These are phyloP conservation scores for Botryotinia globosa DNA, from an alignment of 2,329 filamentous ascomycete species.

Conservation along the genomic window DNA sequence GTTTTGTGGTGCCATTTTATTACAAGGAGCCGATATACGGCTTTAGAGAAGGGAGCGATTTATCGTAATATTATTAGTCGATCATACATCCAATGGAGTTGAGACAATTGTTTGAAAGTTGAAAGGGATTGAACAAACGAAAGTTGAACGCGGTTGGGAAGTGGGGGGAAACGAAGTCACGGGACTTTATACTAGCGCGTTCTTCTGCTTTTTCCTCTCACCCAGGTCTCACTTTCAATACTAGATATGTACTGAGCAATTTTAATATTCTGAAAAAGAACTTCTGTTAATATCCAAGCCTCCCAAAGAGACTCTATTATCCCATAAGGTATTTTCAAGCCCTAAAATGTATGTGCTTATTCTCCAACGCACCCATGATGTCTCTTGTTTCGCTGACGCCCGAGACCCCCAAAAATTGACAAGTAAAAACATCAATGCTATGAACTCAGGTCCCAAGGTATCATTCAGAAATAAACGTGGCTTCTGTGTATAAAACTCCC, in stretches of 20 bases:
- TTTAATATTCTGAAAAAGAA: not conserved
- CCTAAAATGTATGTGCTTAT: slow-evolving; percentile 12
- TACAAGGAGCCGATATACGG: not conserved
- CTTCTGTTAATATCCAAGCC: not conserved
- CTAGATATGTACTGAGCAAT: not conserved
- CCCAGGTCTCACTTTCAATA: not conserved
- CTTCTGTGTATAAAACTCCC: slow-evolving; percentile 79
- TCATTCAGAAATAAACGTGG: slow-evolving; percentile 83
- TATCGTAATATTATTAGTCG: not conserved
- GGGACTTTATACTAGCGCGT: not conserved
- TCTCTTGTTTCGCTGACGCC: slow-evolving; percentile 33
- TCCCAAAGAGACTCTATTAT: not conserved
- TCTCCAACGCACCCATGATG: slow-evolving; percentile 35
- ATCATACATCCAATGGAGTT: not conserved
- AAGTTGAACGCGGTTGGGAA: slow-evolving; percentile 2
- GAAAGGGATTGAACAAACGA: not conserved
- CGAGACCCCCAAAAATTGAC: slow-evolving; percentile 23
- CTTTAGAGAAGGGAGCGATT: not conserved
- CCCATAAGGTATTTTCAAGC: not conserved
- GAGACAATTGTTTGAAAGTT: not conserved
- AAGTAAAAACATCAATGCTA: slow-evolving; percentile 6
- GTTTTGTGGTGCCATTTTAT: not conserved
- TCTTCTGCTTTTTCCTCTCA: not conserved
- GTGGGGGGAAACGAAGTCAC: not conserved
- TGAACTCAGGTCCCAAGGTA: slow-evolving; percentile 1